Evolutionary conservation across 2,329 filamentous ascomycete genomes (phyloP).

Genomic region (Cercospora zeae-maydis): DNA sequence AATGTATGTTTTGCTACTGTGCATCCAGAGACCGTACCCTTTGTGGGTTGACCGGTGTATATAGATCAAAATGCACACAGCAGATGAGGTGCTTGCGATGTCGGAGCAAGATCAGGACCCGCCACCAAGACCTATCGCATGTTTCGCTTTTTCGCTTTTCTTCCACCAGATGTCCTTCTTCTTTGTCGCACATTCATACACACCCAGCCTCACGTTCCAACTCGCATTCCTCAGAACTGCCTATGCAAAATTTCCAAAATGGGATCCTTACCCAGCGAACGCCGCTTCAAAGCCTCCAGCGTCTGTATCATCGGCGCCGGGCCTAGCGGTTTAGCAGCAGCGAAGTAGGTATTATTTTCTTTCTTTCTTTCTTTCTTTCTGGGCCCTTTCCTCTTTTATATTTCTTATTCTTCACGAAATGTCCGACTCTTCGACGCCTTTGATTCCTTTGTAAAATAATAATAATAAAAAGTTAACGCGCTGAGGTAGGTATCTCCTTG

Average conservation of each 20-base stretch:
- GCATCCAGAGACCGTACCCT: no score
- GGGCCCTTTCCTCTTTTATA: no score
- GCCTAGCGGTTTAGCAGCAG: conserved; percentile 71
- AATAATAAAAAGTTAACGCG: no score
- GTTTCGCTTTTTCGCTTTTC: neutral
- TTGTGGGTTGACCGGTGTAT: no score
- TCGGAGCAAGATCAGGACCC: neutral
- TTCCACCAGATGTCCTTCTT: neutral
- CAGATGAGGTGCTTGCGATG: conserved; percentile 1
- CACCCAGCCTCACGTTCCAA: no score
- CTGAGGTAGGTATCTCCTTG: conserved; percentile 61
- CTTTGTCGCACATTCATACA: neutral
- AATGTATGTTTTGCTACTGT: no score
- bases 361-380: no score
- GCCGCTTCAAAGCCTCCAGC: conserved; percentile 48
- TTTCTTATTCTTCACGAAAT: neutral
- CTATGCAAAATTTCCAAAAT: no score
- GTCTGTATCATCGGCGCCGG: conserved; percentile 82
- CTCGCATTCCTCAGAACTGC: no score
- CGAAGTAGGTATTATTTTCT: conserved; percentile 52
- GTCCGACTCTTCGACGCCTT: neutral
- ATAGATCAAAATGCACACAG: no score
- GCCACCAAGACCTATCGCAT: neutral
- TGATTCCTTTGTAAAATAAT: no score
- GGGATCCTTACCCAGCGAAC: conserved; percentile 18